Evolutionary conservation across 345 rosid genomes (phyloP), one percentile per base, ranked within the genome.

Genomic region (Hypericum androsaemum): DNA sequence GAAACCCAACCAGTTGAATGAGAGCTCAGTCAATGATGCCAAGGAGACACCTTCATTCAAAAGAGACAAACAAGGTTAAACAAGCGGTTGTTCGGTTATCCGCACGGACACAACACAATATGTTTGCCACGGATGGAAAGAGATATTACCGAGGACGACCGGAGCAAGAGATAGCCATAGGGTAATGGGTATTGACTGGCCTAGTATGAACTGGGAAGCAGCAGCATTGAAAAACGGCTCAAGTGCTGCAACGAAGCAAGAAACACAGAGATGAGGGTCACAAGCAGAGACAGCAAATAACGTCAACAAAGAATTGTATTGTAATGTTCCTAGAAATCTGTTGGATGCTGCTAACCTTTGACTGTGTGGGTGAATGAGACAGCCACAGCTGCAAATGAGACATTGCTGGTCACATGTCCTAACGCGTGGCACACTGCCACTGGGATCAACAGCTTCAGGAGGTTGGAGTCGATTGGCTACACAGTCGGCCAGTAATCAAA

Each of bases 171-270:
- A 84, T 47, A 92, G 74, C 98, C 98, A 92, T 22, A 92, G 77
- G 56, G 95, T 62, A 0, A 84, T 6, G 6, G 98, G 96, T 32
- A 92, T 87, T 7, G 73, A 46, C 57, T 92, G 98, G 59, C 98
- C 98, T 5, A 92, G 78, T 54, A 92, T 5, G 62, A 87, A 92
- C 8, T 92, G 96, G 37, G 98, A 88, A 71, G 98, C 95, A 61
- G 94, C 77, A 40, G 96, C 98, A 39, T 88, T 92, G 78, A 92
- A 92, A 83, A 88, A 92, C 11, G 98, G 98, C 77, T 92, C 98
- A 10, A 92, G 95, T 5, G 96, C 98, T 92, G 86, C 44, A 66
- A 69, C 15, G 14, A 60, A 22, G 32, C 32, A 22, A 22, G 32
- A 22, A 22, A 22, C 32, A 22, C 4, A 22, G 4, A 15, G 7